phyloP scores from a whole-genome alignment of 2,329 filamentous ascomycete species.

The Periconia macrospinosa region DNA sequence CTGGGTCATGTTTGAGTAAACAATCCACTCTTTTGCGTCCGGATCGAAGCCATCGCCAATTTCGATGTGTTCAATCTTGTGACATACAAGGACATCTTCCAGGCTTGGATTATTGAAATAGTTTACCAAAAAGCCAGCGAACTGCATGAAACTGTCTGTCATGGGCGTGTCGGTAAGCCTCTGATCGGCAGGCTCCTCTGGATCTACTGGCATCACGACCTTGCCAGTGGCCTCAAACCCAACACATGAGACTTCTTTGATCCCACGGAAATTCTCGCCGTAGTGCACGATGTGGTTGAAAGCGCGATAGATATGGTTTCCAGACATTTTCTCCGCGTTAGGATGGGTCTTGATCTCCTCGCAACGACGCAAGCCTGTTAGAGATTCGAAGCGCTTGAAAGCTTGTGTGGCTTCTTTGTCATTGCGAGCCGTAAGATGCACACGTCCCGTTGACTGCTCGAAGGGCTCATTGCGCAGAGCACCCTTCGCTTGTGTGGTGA shows the following conservation, averaged over 20 bases:
- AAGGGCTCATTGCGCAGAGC: background rate
- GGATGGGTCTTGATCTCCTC: conserved; percentile 24
- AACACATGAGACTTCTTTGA: conserved; percentile 14
- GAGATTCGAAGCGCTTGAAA: conserved; percentile 3
- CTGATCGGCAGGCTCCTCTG: background rate
- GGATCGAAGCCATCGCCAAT: conserved; percentile 13
- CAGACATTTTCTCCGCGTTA: conserved; percentile 34
- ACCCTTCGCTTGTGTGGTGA: background rate
- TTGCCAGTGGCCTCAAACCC: background rate
- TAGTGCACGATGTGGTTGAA: conserved; percentile 44
- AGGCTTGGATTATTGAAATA: conserved; percentile 22
- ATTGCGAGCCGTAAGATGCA: background rate
- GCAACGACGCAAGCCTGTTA: conserved; percentile 11
- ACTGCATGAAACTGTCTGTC: conserved; percentile 36
- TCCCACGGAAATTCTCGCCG: conserved; percentile 30
- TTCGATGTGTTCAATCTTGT: conserved; percentile 16
- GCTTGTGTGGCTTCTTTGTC: background rate
- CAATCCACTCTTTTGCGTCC: conserved; percentile 13
- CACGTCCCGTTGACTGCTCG: background rate
- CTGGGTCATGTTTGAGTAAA: conserved; percentile 10
- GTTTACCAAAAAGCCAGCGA: conserved; percentile 37
- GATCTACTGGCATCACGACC: background rate
- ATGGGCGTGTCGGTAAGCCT: background rate
- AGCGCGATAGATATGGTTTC: conserved; percentile 42
- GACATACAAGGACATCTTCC: conserved; percentile 26